Evolutionary conservation across 1,284 basidiomycete genomes (phyloP).

Genomic region (Dichomitus squalens): DNA sequence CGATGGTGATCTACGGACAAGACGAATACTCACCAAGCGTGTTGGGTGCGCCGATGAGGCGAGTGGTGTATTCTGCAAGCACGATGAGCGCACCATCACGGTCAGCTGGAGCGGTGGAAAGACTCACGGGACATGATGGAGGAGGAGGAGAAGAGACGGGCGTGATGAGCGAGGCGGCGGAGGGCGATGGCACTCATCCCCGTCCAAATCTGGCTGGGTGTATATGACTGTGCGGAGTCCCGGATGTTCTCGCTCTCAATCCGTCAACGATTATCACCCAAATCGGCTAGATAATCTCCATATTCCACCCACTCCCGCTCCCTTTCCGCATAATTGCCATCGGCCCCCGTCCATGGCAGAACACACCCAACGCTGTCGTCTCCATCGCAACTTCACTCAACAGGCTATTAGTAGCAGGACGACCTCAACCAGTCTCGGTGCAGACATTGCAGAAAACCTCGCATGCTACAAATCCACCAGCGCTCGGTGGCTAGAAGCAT

Average conservation of each 20-base stretch:
- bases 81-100: conserved; percentile 16
- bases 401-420: neutral
- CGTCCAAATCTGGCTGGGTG: conserved; percentile 13
- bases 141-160: conserved; percentile 54
- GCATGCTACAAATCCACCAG: neutral
- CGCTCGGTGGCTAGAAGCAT: neutral
- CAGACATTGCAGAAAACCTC: neutral
- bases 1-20: neutral
- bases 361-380: neutral
- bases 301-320: conserved; percentile 1
- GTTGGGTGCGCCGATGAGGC: conserved; percentile 87
- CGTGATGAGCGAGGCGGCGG: conserved; percentile 59
- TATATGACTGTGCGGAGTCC: conserved; percentile 6
- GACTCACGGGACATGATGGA: conserved; percentile 62
- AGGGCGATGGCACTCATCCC: conserved; percentile 35
- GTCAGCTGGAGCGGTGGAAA: conserved; percentile 13
- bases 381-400: neutral
- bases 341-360: neutral
- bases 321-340: conserved; percentile 6
- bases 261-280: conserved; percentile 16
- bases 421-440: neutral
- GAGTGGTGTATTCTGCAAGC: conserved; percentile 66
- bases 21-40: conserved; percentile 74
- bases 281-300: conserved; percentile 22
- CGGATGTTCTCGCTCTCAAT: neutral